phyloP scores from a whole-genome alignment of 345 rosid species.

The Cardamine resedifolia region DNA sequence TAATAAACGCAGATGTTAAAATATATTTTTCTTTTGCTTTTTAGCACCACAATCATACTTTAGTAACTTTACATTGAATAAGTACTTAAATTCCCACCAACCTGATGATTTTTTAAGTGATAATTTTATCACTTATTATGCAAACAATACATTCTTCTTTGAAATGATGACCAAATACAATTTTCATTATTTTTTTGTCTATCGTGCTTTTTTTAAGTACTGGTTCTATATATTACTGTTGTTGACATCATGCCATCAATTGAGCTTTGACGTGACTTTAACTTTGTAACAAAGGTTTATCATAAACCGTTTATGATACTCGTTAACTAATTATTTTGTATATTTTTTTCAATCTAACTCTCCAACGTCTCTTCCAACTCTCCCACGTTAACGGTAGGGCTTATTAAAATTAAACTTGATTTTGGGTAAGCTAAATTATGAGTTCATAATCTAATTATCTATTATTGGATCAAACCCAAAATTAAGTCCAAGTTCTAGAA shows the following conservation, averaged over 20 bases:
- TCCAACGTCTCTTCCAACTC: neutral
- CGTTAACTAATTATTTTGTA: neutral
- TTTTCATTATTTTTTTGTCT: neutral
- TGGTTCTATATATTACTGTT: too few species aligned
- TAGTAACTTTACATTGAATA: neutral
- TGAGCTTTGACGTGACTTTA: too few species aligned
- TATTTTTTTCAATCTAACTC: too few species aligned
- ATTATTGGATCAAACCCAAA: too few species aligned
- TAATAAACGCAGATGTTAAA: too few species aligned
- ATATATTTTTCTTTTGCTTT: neutral
- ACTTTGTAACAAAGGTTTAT: too few species aligned
- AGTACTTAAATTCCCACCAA: constrained; percentile 2
- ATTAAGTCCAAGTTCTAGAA: too few species aligned
- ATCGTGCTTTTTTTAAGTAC: too few species aligned
- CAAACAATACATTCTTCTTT: neutral
- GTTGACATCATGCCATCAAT: too few species aligned
- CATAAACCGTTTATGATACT: neutral
- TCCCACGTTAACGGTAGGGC: neutral
- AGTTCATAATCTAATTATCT: too few species aligned
- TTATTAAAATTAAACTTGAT: too few species aligned
- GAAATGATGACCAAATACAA: constrained; percentile 2
- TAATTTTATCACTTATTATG: neutral
- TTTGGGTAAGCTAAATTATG: too few species aligned
- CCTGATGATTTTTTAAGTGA: neutral
- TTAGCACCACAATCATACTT: neutral